Evolutionary conservation across 257 asterid genomes (phyloP).

Genomic region (Solanum medicagineum): DNA sequence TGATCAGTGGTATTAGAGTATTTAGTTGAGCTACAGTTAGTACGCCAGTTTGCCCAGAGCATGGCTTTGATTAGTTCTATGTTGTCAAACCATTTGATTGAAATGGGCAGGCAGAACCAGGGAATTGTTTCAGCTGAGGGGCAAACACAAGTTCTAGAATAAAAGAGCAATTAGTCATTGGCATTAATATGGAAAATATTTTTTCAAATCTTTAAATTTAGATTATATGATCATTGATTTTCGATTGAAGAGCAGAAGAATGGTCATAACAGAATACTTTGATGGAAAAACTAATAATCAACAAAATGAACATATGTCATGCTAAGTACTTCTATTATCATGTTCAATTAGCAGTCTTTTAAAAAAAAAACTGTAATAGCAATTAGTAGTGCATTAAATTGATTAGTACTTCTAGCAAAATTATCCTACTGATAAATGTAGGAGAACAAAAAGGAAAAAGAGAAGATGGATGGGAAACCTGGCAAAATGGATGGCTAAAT

Average conservation of each 20-base stretch:
- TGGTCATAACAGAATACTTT: not conserved
- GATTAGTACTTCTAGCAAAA: not conserved
- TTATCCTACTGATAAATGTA: not conserved
- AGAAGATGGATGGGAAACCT: not conserved
- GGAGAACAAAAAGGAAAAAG: not conserved
- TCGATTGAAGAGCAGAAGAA: not conserved
- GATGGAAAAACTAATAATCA: not conserved
- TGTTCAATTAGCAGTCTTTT: not conserved
- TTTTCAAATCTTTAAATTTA: not conserved
- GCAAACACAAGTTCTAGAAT: not conserved
- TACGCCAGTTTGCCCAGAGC: not conserved
- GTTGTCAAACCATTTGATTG: not conserved
- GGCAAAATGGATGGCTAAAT: not conserved
- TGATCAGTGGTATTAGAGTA: not conserved
- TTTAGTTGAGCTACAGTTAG: not conserved
- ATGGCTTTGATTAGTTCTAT: not conserved
- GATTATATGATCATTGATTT: not conserved
- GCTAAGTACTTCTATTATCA: not conserved
- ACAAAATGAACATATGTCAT: not conserved
- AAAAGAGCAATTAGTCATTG: not conserved
- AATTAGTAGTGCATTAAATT: not conserved
- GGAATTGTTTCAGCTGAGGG: not conserved
- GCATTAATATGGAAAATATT: not conserved
- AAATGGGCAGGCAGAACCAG: not conserved
- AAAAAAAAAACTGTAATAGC: not conserved